Evolutionary conservation across 495 filamentous ascomycete species (phyloP).

Genomic region (Xylaria castorea): DNA sequence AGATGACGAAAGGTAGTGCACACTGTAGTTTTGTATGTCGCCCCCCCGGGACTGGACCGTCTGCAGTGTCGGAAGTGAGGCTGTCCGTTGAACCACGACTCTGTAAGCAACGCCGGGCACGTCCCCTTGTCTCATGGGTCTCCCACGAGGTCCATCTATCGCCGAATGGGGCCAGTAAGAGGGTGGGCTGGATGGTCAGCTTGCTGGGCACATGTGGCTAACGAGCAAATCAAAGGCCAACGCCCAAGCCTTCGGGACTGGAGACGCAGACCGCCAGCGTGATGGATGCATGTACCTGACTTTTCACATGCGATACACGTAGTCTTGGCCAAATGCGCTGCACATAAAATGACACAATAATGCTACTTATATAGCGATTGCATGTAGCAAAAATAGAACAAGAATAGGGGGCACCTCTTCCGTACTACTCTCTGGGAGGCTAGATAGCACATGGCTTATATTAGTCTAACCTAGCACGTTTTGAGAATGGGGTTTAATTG

Average conservation of each 20-base stretch:
- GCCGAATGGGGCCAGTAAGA: constrained; percentile 10
- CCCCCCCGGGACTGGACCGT: background rate
- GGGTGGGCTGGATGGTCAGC: constrained; percentile 13
- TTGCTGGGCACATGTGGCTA: constrained; percentile 14
- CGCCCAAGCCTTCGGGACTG: constrained; percentile 30
- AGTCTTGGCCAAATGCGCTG: constrained; percentile 4
- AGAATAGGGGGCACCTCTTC: background rate
- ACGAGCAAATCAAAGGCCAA: constrained; percentile 26
- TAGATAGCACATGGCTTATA: background rate
- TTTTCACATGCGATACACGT: constrained; percentile 8
- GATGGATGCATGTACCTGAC: constrained; percentile 18
- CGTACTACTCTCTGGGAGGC: background rate
- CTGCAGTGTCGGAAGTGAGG: background rate
- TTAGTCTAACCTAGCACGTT: background rate
- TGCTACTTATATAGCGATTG: constrained; percentile 2
- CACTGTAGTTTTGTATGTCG: background rate
- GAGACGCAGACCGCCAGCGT: constrained; percentile 17
- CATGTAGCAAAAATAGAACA: constrained; percentile 16
- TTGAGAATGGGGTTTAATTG: background rate
- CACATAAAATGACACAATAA: constrained; percentile 15
- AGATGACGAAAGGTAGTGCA: background rate
- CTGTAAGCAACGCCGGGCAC: constrained; percentile 6
- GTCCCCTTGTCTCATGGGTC: constrained; percentile 1
- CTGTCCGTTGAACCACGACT: background rate
- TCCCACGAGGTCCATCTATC: constrained; percentile 5